Base-by-base conservation (phyloP, 2,329 filamentous ascomycete species). In the Albophoma yamanashiensis region DNA sequence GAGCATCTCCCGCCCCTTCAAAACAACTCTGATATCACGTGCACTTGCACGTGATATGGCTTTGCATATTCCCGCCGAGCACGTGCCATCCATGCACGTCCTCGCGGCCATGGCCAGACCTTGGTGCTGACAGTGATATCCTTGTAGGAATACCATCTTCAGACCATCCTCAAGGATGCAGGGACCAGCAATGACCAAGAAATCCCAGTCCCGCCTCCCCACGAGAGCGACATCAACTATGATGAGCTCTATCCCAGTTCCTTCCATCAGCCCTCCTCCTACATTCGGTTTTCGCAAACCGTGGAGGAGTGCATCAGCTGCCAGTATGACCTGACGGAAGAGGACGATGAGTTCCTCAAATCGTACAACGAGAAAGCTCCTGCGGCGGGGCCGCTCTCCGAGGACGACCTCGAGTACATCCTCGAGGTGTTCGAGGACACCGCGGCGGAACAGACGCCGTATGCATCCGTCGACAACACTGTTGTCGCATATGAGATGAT, bases 251-350 rank as follows among this genome's bases (percentile, higher is more conserved):
- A 97, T 72, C 84, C 88, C 57, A 85, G 84, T 65, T 79, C 80
- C 61, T 97, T 93, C 76, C 83, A 87, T 69, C 89, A 95, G 74
- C 92, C 94, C 58, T 86, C 88, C 63, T 94, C 92, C 63, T 97
- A 97, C 76, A 96, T 99, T 72, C 91, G 93, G 65, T 97, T 96
- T 78, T 97, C 94, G 64, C 93, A 96, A 66, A 99, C 94, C 3
- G 93, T 99, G 63, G 94, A 99, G 76, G 94, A 99, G 75, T 96
- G 89, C 68, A 88, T 91, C 70, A 89, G 90, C 68, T 89, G 88
- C 71, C 85, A 88, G 68, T 99, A 99, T 86, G 92, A 96, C 76
- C 93, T 97, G 89, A 92, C 87, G 36, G 87, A 88, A 65, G 91
- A 96, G 69, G 94, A 99, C 76, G 89, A 92, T 73, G 84, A 82